phyloP scores from a whole-genome alignment of 2,329 filamentous ascomycete species.

The Diplocarpon mali region DNA sequence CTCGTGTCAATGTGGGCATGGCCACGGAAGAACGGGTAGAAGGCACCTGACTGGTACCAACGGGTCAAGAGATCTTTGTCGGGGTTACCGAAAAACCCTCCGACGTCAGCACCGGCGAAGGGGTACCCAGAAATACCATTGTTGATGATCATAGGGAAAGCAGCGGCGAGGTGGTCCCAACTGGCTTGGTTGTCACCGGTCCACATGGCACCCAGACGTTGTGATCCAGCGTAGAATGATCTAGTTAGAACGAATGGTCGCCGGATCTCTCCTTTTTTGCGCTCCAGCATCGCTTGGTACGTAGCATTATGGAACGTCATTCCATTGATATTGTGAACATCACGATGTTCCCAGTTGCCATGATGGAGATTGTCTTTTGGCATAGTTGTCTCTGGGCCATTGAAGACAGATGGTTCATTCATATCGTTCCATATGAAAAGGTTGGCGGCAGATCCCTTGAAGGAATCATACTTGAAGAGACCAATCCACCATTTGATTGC shows the following conservation, averaged over 20 bases:
- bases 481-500: constrained; percentile 83
- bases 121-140: constrained; percentile 90
- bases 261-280: constrained; percentile 74
- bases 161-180: constrained; percentile 83
- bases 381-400: constrained; percentile 96
- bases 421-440: constrained; percentile 98
- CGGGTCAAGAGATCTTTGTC: constrained; percentile 82
- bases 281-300: constrained; percentile 69
- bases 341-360: constrained; percentile 90
- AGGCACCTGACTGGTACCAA: constrained; percentile 95
- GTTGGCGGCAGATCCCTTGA: constrained; percentile 78
- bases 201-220: constrained; percentile 93
- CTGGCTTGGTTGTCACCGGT: constrained; percentile 93
- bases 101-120: constrained; percentile 90
- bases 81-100: constrained; percentile 96
- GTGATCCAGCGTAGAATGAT: constrained; percentile 83
- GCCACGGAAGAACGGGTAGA: constrained; percentile 96
- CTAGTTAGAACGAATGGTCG: constrained; percentile 90
- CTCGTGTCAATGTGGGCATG: constrained; percentile 96
- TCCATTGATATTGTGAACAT: constrained; percentile 91
- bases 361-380: constrained; percentile 94
- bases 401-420: constrained; percentile 99
- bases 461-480: constrained; percentile 78
- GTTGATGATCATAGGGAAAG: constrained; percentile 86
- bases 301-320: constrained; percentile 94